Base-by-base conservation (phyloP, 495 filamentous ascomycete genomes). In the Parmelia sp. region DNA sequence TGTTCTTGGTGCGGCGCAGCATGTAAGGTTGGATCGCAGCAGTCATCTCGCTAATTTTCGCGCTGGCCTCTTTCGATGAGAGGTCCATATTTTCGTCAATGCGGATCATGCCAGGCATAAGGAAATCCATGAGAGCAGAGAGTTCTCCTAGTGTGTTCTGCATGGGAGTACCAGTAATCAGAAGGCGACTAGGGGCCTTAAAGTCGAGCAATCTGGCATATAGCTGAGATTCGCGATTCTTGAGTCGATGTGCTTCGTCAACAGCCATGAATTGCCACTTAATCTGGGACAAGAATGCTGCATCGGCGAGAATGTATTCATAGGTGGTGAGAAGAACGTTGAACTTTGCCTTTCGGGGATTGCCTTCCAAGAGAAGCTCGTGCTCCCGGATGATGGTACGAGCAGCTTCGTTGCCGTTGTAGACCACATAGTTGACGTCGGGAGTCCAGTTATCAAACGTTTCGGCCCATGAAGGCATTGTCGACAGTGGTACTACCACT, bases 201-300 rank as follows among this genome's bases (percentile, higher is more conserved):
- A 96, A 96, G 62, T 89, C 89, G 61, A 88, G 82, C 7, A 99
- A 80, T 73, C 89, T 92, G 45, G 81, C 73, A 72, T 97, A 99
- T 9, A 97, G 81, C 70, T 96, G 90, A 1, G 94, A 93, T 33
- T 96, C 91, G 33, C 90, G 86, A 71, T 97, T 99, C 78, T 99
- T 99, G 60, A 99, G 78, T 59, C 94, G 89, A 75, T 99, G 94
- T 27, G 94, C 94, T 77, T 99, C 94, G 69, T 99, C 94, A 37
- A 97, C 88, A 17, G 89, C 93, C 74, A 97, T 85, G 65, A 94
- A 95, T 74, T 97, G 95, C 94, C 95, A 99, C 70, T 93, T 96
- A 72, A 97, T 88, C 60, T 88, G 84, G 61, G 85, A 84, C 45
- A 98, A 77, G 71, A 92, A 91, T 19, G 85, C 76, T 23, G 85